Base-by-base conservation (phyloP, 768 basidiomycete species). In the Pleurotus eryngii region DNA sequence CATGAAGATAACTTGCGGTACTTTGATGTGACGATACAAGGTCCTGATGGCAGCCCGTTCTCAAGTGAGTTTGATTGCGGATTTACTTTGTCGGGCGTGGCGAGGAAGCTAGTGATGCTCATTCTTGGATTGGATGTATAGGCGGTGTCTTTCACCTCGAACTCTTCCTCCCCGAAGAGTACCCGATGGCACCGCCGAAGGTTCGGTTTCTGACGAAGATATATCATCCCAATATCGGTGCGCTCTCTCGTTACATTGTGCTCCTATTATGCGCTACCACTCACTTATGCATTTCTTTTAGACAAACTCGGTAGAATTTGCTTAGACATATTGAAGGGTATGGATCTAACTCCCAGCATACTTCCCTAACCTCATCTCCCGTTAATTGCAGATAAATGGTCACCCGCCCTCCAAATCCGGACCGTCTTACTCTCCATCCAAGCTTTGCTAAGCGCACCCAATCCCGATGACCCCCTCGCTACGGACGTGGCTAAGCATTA, bases 251-350 rank as follows among this genome's bases (percentile, higher is more conserved):
- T 53, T 53, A 48, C 11, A 27, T 42, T 35, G 24, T 50, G 26
- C 37, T 42, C 20, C 58, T 17, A 57, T 15, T 35, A 40, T 57
- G 22, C 57, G 51, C 24, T 26, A 5, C 24, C 24, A 18, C 35
- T 38, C 20, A 51, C 49, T 20, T 37, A 63, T 22, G 59, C 30
- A 42, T 45, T 49, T 24, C 27, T 46, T 46, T 27, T 64, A 98
- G 96, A 99, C 74, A 99, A 99, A 74, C 89, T 99, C 27, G 97
- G 97, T 37, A 86, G 97, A 17, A 99, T 99, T 74, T 99, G 97
- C 73, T 76, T 99, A 57, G 97, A 99, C 71, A 98, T 99, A 66
- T 77, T 99, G 67, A 99, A 99, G 81, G 92, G 93, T 89, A 65
- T 47, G 79, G 68, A 46, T 20, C 27, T 15, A 14, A 17, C 48